These are phyloP conservation scores for Coemansia sp. DNA, from an alignment of 192 early-diverging fungal species.

Conservation along the genomic window DNA sequence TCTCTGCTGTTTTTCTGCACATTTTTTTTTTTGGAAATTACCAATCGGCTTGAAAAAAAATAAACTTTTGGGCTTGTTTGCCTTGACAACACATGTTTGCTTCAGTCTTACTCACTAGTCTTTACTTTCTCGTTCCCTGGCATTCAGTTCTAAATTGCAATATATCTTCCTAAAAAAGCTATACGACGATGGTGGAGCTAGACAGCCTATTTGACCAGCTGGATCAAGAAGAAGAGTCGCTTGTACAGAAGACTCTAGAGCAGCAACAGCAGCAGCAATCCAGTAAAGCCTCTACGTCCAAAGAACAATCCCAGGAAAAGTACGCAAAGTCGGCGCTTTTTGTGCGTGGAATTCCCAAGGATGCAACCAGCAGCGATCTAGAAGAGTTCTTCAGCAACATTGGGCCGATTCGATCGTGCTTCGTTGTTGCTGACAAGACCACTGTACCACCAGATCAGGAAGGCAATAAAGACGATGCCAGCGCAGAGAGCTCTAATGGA, in stretches of 20 bases:
- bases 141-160: constrained; percentile 32
- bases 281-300: constrained; percentile 8
- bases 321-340: constrained; percentile 75
- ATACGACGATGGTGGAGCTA: constrained; percentile 59
- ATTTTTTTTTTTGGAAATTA: not conserved
- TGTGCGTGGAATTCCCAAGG: constrained; percentile 82
- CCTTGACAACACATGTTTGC: not conserved
- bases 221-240: constrained; percentile 62
- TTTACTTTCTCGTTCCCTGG: not conserved
- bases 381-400: constrained; percentile 87
- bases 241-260: constrained; percentile 14
- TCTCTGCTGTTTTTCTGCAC: no score
- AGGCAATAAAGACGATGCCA: not conserved
- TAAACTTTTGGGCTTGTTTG: not conserved
- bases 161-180: constrained; percentile 61
- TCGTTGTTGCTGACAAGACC: constrained; percentile 73
- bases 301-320: constrained; percentile 32
- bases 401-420: constrained; percentile 87
- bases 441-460: constrained; percentile 45
- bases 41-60: not conserved
- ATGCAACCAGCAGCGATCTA: constrained; percentile 79
- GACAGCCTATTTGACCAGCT: constrained; percentile 78
- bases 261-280: not conserved
- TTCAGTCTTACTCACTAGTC: not conserved
- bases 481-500: constrained; percentile 28